Percentiles rank a stretch among this genome's conserved stretches.
phyloP scores from a whole-genome alignment of 2,329 filamentous ascomycete genomes.

The Fusarium haematococcum region DNA sequence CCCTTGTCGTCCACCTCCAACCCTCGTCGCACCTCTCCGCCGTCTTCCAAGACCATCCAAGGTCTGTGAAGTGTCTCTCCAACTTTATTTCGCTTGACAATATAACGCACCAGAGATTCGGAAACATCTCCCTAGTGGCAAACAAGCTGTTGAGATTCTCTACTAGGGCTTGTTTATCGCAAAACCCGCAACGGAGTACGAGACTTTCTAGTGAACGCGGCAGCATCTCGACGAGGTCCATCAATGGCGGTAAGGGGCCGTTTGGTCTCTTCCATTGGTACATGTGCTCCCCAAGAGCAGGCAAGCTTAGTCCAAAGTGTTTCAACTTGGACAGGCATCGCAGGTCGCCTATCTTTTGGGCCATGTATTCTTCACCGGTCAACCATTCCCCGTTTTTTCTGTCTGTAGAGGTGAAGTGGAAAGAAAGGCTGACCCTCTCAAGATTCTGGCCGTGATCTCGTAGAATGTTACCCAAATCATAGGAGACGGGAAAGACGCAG shows the following conservation, averaged over 20 bases:
- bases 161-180: background rate
- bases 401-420: background rate
- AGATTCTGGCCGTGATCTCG: background rate
- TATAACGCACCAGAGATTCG: background rate
- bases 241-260: background rate
- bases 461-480: background rate
- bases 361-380: background rate
- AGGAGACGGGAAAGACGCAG: background rate
- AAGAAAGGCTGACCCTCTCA: background rate
- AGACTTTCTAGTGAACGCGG: background rate
- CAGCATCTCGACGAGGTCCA: background rate
- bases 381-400: background rate
- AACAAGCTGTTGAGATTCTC: background rate
- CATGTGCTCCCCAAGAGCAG: background rate
- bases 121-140: background rate
- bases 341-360: background rate
- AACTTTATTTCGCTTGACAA: background rate
- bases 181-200: background rate
- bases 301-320: background rate
- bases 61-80: background rate
- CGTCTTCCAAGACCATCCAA: background rate
- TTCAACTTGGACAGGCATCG: background rate
- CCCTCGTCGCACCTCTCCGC: background rate
- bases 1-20: background rate
- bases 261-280: background rate